Evolutionary conservation across 164 flowering plant species (phyloP).

Genomic region (Cinnamomum micranthum): DNA sequence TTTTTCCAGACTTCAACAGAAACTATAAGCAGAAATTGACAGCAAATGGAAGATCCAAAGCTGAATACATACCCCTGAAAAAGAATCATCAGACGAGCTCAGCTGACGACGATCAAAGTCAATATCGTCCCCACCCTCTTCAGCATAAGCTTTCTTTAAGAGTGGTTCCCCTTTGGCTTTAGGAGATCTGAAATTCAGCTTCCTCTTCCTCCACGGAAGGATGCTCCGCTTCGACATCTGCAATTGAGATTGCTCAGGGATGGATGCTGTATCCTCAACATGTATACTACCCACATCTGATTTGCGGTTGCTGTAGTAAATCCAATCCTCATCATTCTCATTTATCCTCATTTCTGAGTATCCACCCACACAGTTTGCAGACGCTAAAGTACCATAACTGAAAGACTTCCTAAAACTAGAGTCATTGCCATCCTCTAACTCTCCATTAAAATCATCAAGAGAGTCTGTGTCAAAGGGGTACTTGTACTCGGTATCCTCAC

Average conservation of each 20-base stretch:
- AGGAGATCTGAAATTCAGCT: conserved; percentile 87
- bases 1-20: conserved; percentile 38
- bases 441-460: conserved; percentile 65
- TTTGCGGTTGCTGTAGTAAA: conserved; percentile 79
- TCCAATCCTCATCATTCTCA: conserved; percentile 68
- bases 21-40: neutral
- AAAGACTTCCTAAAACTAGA: conserved; percentile 71
- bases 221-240: conserved; percentile 66
- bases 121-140: conserved; percentile 99
- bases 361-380: conserved; percentile 74
- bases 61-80: conserved; percentile 45
- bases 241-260: conserved; percentile 37
- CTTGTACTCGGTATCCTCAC: conserved; percentile 72
- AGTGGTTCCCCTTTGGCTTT: conserved; percentile 91
- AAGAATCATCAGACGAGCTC: conserved; percentile 77
- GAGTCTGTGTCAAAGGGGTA: conserved; percentile 82
- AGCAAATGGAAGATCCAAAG: conserved; percentile 13
- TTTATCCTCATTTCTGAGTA: conserved; percentile 46
- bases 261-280: conserved; percentile 43
- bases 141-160: conserved; percentile 82
- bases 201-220: conserved; percentile 94
- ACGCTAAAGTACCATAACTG: conserved; percentile 83
- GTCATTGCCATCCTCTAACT: conserved; percentile 51
- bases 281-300: conserved; percentile 69
- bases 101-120: conserved; percentile 95